Conservation (phyloP, 331 rosid species). For the Acacia pycnantha region DNA sequence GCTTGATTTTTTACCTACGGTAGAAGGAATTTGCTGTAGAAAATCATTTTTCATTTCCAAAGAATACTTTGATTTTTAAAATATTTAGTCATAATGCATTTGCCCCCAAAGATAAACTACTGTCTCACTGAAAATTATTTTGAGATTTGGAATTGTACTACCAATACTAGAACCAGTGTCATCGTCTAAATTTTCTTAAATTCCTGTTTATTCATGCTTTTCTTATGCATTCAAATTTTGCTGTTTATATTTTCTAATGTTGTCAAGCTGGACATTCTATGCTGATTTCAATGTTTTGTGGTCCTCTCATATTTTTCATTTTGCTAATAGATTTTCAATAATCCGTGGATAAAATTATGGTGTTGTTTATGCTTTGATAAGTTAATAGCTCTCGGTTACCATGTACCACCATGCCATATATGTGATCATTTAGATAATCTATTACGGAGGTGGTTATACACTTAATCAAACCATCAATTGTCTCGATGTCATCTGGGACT, state of each 20-base stretch:
- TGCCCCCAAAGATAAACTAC: constrained; percentile 14
- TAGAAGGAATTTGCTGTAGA: constrained; percentile 9
- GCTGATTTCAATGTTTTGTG: constrained; percentile 23
- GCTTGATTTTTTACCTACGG: constrained; percentile 4
- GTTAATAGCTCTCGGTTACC: constrained; percentile 1
- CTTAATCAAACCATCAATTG: not conserved
- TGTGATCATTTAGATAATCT: constrained; percentile 19
- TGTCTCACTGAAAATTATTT: not conserved
- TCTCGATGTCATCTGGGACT: not conserved
- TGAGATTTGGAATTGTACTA: constrained; percentile 16
- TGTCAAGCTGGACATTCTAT: constrained; percentile 18
- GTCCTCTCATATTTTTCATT: not conserved
- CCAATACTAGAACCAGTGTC: not conserved
- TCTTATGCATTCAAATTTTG: not conserved
- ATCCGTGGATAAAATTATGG: constrained; percentile 2
- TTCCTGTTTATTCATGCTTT: constrained; percentile 9
- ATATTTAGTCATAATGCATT: not conserved
- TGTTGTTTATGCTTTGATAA: constrained; percentile 19
- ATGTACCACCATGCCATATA: not conserved
- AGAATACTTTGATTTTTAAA: not conserved
- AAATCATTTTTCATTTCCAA: constrained; percentile 10
- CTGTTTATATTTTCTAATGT: constrained; percentile 1
- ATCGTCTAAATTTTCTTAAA: constrained; percentile 14
- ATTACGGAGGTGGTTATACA: not conserved
- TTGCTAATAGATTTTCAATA: constrained; percentile 20